Evolutionary conservation across 805 yeast genomes (phyloP), one percentile per base, ranked within the genome.

Genomic region (Saturnispora saitoi): DNA sequence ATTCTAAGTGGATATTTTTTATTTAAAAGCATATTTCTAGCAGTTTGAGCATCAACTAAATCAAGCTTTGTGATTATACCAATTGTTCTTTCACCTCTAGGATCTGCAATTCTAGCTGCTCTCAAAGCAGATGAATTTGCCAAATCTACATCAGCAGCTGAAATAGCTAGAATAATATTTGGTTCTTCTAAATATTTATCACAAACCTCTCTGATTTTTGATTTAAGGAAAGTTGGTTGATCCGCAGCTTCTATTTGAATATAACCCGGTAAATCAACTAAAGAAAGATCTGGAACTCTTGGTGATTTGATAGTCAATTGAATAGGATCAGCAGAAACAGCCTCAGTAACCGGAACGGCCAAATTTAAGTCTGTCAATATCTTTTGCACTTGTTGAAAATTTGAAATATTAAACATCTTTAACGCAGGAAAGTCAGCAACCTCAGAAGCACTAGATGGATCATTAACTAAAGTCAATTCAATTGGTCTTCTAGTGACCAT

Each of bases 401-500:
- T 95, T 5, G 93, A 84, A 59, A 95, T 63, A 56, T 85, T 86
- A 60, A 77, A 84, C 70, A 87, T 71, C 57, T 86, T 83, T 60
- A 93, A 70, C 11, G 91, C 88, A 0, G 99, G 98, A 60, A 93
- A 91, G 63, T 91, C 97, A 1, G 97, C 96, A 30, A 81, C 78
- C 55, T 87, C 95, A 6, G 90, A 83, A 2, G 89, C 88, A 40
- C 63, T 58, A 38, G 73, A 73, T n/a, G 95, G 90, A 3, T 95
- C 80, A 61, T 93, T 90, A 8, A 93, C 83, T 43, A 93, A 71
- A 0, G 99, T 95, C 54, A 93, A 73, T 68, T 93, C 99, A 42
- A 93, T 91, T 1, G 99, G 99, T 58, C 99, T 77, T 64, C 98
- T 78, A 0, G 99, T 93, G 31, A 95, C 99, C 99, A 93, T 95